phyloP scores from a whole-genome alignment of 345 rosid genomes.

The Dipteronia sinensis region DNA sequence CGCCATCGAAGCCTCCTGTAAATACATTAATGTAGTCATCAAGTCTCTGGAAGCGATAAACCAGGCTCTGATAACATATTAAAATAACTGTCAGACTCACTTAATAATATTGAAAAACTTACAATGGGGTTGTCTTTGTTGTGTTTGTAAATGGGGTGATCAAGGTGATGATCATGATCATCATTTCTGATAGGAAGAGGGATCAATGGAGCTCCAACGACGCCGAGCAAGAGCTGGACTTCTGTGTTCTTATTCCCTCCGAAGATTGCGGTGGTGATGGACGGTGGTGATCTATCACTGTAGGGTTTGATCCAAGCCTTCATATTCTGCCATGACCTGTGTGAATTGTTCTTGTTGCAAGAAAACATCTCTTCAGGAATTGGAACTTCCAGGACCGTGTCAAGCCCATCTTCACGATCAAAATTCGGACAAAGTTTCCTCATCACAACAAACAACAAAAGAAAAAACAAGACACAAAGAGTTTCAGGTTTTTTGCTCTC shows the following conservation, averaged over 20 bases:
- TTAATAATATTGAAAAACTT: slow-evolving; percentile 14
- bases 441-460: slow-evolving; percentile 36
- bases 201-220: slow-evolving; percentile 89
- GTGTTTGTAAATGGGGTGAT: slow-evolving; percentile 39
- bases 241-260: slow-evolving; percentile 63
- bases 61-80: no score
- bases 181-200: slow-evolving; percentile 60
- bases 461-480: background rate
- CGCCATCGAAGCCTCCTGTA: slow-evolving; percentile 86
- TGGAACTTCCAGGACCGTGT: slow-evolving; percentile 96
- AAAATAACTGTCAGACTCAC: no score
- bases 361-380: slow-evolving; percentile 90
- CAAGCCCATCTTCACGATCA: slow-evolving; percentile 82
- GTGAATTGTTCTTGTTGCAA: slow-evolving; percentile 27
- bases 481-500: background rate
- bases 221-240: slow-evolving; percentile 94
- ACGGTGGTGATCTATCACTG: slow-evolving; percentile 30
- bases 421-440: slow-evolving; percentile 93
- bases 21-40: no score
- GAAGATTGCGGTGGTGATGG: slow-evolving; percentile 40
- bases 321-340: slow-evolving; percentile 73
- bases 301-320: slow-evolving; percentile 73
- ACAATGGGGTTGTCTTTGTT: slow-evolving; percentile 72
- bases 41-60: no score
- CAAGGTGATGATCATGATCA: slow-evolving; percentile 22